Conservation (phyloP, 495 filamentous ascomycete genomes). For the Penicillium cinerascens region DNA sequence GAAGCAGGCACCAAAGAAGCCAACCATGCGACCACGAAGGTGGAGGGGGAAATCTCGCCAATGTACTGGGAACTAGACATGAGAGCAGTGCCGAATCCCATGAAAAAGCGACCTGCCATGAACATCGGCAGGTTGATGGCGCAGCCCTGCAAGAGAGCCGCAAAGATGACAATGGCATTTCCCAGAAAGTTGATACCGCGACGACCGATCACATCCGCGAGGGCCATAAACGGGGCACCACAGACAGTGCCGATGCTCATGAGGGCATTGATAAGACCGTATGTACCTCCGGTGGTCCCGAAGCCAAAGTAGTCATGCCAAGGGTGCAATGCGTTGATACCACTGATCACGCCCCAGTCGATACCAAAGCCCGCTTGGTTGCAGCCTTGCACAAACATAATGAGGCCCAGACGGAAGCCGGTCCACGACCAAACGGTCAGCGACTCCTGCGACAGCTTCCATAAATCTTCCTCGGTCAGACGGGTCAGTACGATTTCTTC, state of each 20-base stretch:
- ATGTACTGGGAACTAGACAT: slow-evolving; percentile 43
- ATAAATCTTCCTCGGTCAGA: slow-evolving; percentile 39
- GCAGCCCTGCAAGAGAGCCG: slow-evolving; percentile 37
- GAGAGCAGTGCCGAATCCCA: slow-evolving; percentile 40
- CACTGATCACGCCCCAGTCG: slow-evolving; percentile 42
- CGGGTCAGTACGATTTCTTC: slow-evolving; percentile 36
- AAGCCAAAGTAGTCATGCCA: slow-evolving; percentile 38
- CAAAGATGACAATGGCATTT: slow-evolving; percentile 35
- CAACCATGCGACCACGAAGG: slow-evolving; percentile 41
- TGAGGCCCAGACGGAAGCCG: slow-evolving; percentile 30
- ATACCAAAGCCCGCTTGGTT: slow-evolving; percentile 42
- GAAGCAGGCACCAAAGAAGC: slow-evolving; percentile 44
- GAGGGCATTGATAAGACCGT: slow-evolving; percentile 35
- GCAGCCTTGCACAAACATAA: slow-evolving; percentile 41
- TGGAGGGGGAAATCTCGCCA: slow-evolving; percentile 42
- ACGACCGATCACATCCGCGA: slow-evolving; percentile 38
- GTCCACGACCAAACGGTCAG: slow-evolving; percentile 31
- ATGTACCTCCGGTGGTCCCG: slow-evolving; percentile 23
- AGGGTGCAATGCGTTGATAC: slow-evolving; percentile 28
- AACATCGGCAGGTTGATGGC: slow-evolving; percentile 32
- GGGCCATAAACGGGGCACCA: slow-evolving; percentile 34
- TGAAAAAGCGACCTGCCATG: slow-evolving; percentile 40
- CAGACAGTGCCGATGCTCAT: slow-evolving; percentile 40
- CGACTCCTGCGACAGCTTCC: slow-evolving; percentile 30
- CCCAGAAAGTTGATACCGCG: slow-evolving; percentile 40